Base-by-base conservation (phyloP, 306 rosid species). In the Trifolium fragiferum region DNA sequence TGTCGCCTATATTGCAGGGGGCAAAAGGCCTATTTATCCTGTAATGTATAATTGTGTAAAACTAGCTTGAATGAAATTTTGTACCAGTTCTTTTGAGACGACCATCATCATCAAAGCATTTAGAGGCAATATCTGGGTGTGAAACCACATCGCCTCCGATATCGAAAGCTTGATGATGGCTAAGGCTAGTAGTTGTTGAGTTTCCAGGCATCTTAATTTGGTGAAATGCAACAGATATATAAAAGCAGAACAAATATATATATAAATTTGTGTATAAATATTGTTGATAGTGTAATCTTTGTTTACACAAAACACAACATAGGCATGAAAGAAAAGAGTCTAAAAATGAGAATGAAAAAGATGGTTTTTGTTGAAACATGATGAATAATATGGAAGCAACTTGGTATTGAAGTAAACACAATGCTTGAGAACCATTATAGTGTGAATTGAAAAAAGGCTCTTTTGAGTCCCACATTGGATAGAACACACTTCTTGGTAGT, bases 41-140 rank as follows among this genome's bases (percentile, higher is more conserved):
- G n/a, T n/a, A n/a, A 37, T 37, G 41, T 37, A 37, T 37, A 37
- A 37, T 8, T 37, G 41, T 37, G 7, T 19, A 16, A 46, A 65
- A 66, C 30, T 12, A 66, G 54, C 41, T 58, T 15, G 21, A 53
- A 15, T 43, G 65, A 72, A 6, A 8, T 3, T 4, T 8, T 18
- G 30, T 81, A 88, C 92, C 92, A 0, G 85, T 77, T 65, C 92
- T 82, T 82, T 88, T 86, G 41, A 61, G 72, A 68, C 89, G 92
- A 8, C 85, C 86, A 70, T 88, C 89, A 2, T 88, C 92, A 3
- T 88, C 92, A 27, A 66, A 78, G 78, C 69, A 77, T 68, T 82
- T 63, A 67, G 84, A 66, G 75, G 35, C 7, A 51, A n/a, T 47
- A 8, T 41, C 58, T 5, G 85, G 61, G 40, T 40, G 57, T 10